Conservation (phyloP, 495 filamentous ascomycete genomes). For the Aspergillus leporis region DNA sequence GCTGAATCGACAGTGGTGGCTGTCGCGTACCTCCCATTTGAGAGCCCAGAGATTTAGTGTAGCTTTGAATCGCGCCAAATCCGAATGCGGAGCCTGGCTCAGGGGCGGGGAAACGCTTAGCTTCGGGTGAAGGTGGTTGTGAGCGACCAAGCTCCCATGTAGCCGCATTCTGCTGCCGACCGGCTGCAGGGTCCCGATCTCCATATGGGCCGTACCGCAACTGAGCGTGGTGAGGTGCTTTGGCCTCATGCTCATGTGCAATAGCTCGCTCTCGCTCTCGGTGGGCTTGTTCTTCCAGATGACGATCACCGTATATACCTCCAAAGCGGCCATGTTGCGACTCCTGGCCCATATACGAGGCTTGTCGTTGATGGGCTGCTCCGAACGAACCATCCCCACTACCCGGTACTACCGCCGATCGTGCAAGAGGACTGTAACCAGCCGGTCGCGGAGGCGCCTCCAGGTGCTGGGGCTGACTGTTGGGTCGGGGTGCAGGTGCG, state of each 20-base stretch:
- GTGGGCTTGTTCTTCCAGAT: slow-evolving; percentile 42
- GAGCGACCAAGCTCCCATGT: slow-evolving; percentile 44
- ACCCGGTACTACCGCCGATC: slow-evolving; percentile 21
- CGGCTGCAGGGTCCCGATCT: slow-evolving; percentile 33
- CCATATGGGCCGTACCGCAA: slow-evolving; percentile 37
- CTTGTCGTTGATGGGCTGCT: slow-evolving; percentile 20
- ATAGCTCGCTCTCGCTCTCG: slow-evolving; percentile 38
- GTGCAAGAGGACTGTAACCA: slow-evolving; percentile 43
- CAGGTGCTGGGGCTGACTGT: slow-evolving; percentile 45
- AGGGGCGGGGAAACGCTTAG: slow-evolving; percentile 37
- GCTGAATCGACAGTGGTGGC: slow-evolving; percentile 33
- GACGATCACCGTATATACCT: slow-evolving; percentile 44
- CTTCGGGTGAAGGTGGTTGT: slow-evolving; percentile 43
- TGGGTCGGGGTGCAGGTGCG: slow-evolving; percentile 42
- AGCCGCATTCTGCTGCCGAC: slow-evolving; percentile 30
- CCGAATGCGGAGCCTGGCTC: slow-evolving; percentile 39
- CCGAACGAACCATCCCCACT: slow-evolving; percentile 31
- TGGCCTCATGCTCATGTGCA: slow-evolving; percentile 35
- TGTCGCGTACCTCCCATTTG: slow-evolving; percentile 40
- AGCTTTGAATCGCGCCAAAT: slow-evolving; percentile 49
- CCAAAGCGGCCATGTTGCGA: slow-evolving; percentile 32
- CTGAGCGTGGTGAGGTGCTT: slow-evolving; percentile 19
- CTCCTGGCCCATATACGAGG: slow-evolving; percentile 35
- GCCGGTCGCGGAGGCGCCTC: slow-evolving; percentile 34
- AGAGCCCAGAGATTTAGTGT: slow-evolving; percentile 48